phyloP scores from a whole-genome alignment of 306 rosid species.

The Albizia julibrissin region DNA sequence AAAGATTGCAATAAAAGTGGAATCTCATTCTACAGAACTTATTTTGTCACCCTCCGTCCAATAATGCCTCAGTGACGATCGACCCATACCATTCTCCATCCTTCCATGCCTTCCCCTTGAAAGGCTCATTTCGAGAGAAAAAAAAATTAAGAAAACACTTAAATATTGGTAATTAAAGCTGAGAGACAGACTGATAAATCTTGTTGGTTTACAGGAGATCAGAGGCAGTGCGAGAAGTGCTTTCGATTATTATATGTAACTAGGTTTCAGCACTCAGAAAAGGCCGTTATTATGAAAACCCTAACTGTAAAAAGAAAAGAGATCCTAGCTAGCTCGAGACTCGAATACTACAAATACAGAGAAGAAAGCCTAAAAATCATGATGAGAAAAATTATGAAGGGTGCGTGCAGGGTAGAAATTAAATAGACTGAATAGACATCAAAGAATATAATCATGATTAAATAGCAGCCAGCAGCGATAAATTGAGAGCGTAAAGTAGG shows the following conservation, averaged over 20 bases:
- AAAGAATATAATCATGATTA: conserved; percentile 12
- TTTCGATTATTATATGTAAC: background rate
- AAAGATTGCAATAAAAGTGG: conserved; percentile 50
- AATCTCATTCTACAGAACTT: conserved; percentile 54
- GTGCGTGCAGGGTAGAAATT: no score
- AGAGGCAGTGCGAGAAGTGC: background rate
- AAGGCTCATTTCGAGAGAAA: background rate
- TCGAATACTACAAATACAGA: background rate
- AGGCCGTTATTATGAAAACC: background rate
- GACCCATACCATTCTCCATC: conserved; percentile 16
- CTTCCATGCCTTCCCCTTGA: conserved; percentile 39
- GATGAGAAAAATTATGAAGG: no score
- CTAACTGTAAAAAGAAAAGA: no score
- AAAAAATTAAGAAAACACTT: background rate
- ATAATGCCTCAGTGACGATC: background rate
- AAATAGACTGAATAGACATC: background rate
- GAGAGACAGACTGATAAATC: conserved; percentile 17
- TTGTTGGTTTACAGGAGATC: background rate
- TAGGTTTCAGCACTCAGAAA: background rate
- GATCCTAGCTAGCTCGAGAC: background rate
- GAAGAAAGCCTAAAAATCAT: no score
- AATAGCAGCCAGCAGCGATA: background rate
- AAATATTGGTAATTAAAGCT: conserved; percentile 37
- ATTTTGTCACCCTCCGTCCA: conserved; percentile 37
- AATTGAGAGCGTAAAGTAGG: background rate